Conservation (phyloP, 768 basidiomycete species). For the Mycena kentingensis region DNA sequence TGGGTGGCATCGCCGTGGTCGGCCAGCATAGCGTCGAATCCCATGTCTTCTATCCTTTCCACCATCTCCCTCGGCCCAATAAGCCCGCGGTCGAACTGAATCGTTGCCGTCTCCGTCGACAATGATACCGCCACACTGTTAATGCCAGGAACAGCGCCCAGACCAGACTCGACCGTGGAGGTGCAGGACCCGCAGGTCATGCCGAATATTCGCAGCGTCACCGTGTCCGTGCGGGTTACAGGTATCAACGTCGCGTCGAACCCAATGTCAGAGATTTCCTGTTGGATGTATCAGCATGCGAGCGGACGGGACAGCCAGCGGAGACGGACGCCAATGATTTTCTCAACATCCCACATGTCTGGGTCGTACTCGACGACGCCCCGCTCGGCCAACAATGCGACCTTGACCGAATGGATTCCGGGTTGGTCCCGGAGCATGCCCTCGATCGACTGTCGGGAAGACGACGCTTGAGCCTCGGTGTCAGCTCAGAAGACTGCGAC, state of each 20-base stretch:
- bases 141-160: conserved; percentile 74
- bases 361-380: conserved; percentile 91
- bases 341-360: conserved; percentile 73
- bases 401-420: conserved; percentile 91
- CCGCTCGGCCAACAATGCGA: conserved; percentile 96
- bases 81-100: conserved; percentile 73
- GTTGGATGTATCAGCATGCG: conserved; percentile 12
- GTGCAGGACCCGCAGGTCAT: conserved; percentile 90
- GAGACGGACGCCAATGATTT: conserved; percentile 68
- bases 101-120: conserved; percentile 70
- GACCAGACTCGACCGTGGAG: conserved; percentile 69
- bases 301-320: conserved; percentile 1
- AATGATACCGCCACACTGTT: conserved; percentile 71
- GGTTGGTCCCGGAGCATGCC: conserved; percentile 76
- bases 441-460: conserved; percentile 77
- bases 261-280: conserved; percentile 93
- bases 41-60: conserved; percentile 83
- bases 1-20: conserved; percentile 83
- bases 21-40: conserved; percentile 85
- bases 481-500: conserved; percentile 22
- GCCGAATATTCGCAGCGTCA: conserved; percentile 82
- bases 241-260: conserved; percentile 86
- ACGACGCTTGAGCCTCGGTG: neutral
- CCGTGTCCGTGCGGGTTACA: conserved; percentile 59
- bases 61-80: conserved; percentile 87